Evolutionary conservation across 495 filamentous ascomycete species (phyloP), one percentile per base, ranked within the genome.

Genomic region (Xylaria longipes): DNA sequence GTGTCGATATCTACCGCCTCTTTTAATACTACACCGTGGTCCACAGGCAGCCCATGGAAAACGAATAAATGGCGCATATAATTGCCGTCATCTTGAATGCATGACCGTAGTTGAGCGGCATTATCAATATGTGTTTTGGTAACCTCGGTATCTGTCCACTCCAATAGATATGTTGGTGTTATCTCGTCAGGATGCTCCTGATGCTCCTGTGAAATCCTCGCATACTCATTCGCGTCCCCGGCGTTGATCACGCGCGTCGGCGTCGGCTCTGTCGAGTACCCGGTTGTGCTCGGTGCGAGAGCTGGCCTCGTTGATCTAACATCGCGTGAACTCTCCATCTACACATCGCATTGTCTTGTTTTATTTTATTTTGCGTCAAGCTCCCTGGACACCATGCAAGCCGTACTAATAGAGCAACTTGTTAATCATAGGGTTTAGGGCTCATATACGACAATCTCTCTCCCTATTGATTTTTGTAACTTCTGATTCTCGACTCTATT

Each of bases 31-130:
- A 71, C 43, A 7, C 76, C 43, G 35, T 75, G 77, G 39, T 78
- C 77, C 25, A 37, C 46, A 6, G 75, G 74, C 29, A 76, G 50
- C 22, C 76, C 79, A 12, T 73, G 75, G 14, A 82, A 29, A 9
- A 82, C 78, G n/a, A 82, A 74, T 29, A 80, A 35, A 22, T 74
- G 70, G 11, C 57, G 37, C 41, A 9, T 45, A 8, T 22, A 33
- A 9, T 37, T 64, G 20, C 15, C 17, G 17, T 15, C 27, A 3
- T 31, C 50, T 48, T 33, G 33, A 11, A 54, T 22, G 20, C 17
- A 35, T 20, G 27, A 39, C 67, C 33, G 27, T 25, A 57, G 20
- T 11, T 60, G 41, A 70, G 70, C 73, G 1, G 68, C 69, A 45
- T 35, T 45, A 37, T 12, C 15, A 22, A 78, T 17, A 33, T n/a